Conservation (phyloP, 176 grass and related monocot species). For the Hsuehochloa calcarea region DNA sequence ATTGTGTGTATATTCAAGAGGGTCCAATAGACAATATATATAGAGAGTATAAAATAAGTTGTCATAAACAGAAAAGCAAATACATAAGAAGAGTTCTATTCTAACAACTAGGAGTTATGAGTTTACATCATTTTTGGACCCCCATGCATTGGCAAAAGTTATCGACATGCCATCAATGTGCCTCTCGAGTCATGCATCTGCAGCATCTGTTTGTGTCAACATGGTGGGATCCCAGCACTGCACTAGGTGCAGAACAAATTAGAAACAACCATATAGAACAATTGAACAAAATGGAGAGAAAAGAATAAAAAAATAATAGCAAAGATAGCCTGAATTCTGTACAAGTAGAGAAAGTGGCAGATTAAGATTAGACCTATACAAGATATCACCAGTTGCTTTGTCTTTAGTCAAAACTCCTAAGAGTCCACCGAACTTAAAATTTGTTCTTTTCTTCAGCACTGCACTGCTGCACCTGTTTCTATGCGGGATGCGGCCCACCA, state of each 20-base stretch:
- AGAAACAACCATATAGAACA: neutral
- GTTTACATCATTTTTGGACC: neutral
- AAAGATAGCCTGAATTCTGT: neutral
- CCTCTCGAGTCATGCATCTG: neutral
- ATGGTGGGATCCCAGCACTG: neutral
- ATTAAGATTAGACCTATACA: neutral
- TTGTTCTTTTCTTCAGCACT: slow-evolving; percentile 4
- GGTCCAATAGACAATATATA: too few species aligned
- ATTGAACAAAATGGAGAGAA: neutral
- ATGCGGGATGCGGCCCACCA: neutral
- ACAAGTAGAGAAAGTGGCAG: too few species aligned
- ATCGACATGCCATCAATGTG: neutral
- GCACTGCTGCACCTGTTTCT: neutral
- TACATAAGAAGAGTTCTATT: too few species aligned
- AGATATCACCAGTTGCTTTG: neutral
- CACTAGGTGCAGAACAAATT: neutral
- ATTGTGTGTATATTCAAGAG: too few species aligned
- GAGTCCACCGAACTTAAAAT: slow-evolving; percentile 1
- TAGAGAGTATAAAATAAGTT: too few species aligned
- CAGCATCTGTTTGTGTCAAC: neutral
- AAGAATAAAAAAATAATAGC: neutral
- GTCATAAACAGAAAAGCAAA: too few species aligned
- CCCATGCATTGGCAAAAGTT: neutral
- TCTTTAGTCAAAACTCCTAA: neutral
- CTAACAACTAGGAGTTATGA: neutral